Conservation (phyloP, 257 asterid genomes). For the Craterostigma plantagineum region DNA sequence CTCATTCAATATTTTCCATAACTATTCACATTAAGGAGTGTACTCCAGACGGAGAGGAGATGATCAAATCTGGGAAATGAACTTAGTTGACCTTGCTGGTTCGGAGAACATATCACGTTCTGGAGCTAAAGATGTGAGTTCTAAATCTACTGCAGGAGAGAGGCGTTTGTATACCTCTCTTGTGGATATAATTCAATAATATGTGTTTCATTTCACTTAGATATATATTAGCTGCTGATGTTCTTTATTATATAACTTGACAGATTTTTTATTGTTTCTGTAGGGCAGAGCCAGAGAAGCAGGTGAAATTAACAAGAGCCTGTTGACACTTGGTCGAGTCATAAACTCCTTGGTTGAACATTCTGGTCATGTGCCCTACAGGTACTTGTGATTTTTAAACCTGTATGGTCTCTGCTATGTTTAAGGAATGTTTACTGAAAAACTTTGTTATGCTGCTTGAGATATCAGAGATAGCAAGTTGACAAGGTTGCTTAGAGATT, state of each 20-base stretch:
- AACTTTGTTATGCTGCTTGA: slow-evolving; percentile 2
- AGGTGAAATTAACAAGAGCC: slow-evolving; percentile 97
- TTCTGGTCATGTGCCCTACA: slow-evolving; percentile 92
- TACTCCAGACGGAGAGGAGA: slow-evolving; percentile 97
- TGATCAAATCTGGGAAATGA: slow-evolving; percentile 95
- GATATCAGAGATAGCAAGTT: slow-evolving; percentile 89
- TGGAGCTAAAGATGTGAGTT: slow-evolving; percentile 91
- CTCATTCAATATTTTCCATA: slow-evolving; percentile 89
- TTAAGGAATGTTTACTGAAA: background rate
- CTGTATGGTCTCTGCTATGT: background rate
- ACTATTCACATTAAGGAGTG: slow-evolving; percentile 95
- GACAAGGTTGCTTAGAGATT: slow-evolving; percentile 88
- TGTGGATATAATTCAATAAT: too few relatives aligned
- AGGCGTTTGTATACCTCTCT: too few relatives aligned
- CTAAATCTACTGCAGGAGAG: background rate
- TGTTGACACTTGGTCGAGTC: slow-evolving; percentile 92
- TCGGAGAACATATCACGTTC: slow-evolving; percentile 96
- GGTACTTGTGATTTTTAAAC: slow-evolving; percentile 24
- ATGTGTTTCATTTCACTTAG: too few relatives aligned
- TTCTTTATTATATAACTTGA: too few relatives aligned
- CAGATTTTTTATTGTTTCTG: too few relatives aligned
- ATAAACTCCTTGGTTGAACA: slow-evolving; percentile 96
- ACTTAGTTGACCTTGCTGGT: slow-evolving; percentile 97
- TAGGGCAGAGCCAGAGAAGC: slow-evolving; percentile 99
- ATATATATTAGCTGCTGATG: too few relatives aligned